Evolutionary conservation across 2,329 filamentous ascomycete genomes (phyloP).

Genomic region (Macroventuria anomochaeta): DNA sequence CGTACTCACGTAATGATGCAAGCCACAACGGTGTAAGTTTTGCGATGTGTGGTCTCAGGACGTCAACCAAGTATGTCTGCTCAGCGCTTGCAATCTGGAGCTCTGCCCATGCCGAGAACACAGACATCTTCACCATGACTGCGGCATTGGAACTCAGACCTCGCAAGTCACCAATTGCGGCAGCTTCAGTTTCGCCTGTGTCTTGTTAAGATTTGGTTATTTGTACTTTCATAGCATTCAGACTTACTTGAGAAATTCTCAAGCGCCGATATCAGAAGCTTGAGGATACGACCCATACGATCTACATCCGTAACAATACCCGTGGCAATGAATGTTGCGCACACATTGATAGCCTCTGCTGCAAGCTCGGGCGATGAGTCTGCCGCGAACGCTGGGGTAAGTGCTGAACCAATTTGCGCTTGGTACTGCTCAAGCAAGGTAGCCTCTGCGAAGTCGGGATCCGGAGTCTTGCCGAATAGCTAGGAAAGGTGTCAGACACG

Average conservation of each 20-base stretch:
- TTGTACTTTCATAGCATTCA: no score
- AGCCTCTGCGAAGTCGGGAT: constrained; percentile 97
- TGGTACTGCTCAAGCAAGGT: constrained; percentile 98
- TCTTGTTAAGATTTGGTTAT: no score
- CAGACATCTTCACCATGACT: constrained; percentile 97
- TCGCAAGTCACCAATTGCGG: constrained; percentile 89
- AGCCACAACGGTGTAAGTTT: constrained; percentile 93
- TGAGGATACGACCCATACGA: constrained; percentile 97
- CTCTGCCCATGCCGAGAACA: constrained; percentile 97
- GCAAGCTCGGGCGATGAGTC: constrained; percentile 96
- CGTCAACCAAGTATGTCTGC: constrained; percentile 85
- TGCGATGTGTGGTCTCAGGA: constrained; percentile 88
- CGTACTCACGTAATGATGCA: constrained; percentile 90
- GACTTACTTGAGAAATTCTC: constrained; percentile 81
- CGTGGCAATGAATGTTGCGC: constrained; percentile 95
- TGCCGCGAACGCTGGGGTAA: constrained; percentile 93
- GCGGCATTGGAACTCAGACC: constrained; percentile 94
- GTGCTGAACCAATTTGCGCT: constrained; percentile 93
- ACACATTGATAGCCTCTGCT: constrained; percentile 95
- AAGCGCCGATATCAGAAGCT: constrained; percentile 85
- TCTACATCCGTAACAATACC: constrained; percentile 97
- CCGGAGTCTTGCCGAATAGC: constrained; percentile 93
- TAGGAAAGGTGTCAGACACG: constrained; percentile 29
- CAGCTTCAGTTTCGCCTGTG: constrained; percentile 72
- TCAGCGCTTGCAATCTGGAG: constrained; percentile 94